A percentile compares a stretch with the other conserved stretches of the same genome.
Conservation (phyloP, 345 rosid species). For the Carallia pectinifolia region DNA sequence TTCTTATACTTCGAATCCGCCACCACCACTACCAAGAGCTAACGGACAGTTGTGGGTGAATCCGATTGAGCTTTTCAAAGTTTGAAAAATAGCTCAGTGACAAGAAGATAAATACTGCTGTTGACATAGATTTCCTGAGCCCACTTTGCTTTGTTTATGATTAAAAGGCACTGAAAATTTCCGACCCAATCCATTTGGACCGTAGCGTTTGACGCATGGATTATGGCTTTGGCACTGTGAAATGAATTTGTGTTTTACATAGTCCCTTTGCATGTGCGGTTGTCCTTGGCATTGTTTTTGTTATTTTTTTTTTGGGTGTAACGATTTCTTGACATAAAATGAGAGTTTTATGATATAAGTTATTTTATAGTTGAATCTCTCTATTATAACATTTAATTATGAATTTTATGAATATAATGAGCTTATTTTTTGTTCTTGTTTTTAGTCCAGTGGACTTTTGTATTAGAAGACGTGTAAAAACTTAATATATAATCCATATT, state of each 20-base stretch:
- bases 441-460: no score
- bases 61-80: constrained; percentile 38
- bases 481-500: no score
- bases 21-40: constrained; percentile 26
- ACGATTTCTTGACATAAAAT: no score
- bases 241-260: background rate
- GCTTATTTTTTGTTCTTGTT: no score
- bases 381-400: no score
- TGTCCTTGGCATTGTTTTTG: constrained; percentile 15
- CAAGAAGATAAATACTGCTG: constrained; percentile 21
- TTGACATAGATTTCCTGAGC: constrained; percentile 36
- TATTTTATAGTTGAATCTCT: no score
- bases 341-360: no score
- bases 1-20: constrained; percentile 18
- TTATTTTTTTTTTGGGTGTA: no score
- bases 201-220: constrained; percentile 2
- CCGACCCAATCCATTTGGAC: constrained; percentile 12
- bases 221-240: constrained; percentile 13
- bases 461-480: no score
- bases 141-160: constrained; percentile 10
- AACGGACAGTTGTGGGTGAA: constrained; percentile 37
- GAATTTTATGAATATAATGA: no score
- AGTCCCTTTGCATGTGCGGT: constrained; percentile 13
- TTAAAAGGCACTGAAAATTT: constrained; percentile 35
- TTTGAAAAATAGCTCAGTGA: constrained; percentile 9